Evolutionary conservation across 768 basidiomycete genomes (phyloP).

Genomic region (Psilocybe sp.): DNA sequence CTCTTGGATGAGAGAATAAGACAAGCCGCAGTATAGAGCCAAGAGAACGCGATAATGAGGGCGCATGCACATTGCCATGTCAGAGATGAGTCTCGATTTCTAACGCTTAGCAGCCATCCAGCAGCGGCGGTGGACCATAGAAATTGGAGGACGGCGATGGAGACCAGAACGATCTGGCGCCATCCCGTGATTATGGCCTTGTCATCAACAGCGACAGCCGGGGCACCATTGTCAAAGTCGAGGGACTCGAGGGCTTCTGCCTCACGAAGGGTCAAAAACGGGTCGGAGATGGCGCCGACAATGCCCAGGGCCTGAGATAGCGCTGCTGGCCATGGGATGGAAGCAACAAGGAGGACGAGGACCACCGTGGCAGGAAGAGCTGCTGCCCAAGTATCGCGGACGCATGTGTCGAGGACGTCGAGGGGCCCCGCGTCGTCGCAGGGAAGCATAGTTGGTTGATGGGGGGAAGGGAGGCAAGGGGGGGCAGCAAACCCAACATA

Average conservation of each 20-base stretch:
- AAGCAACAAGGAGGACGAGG: conserved; percentile 35
- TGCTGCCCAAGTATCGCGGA: conserved; percentile 49
- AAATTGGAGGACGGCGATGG: conserved; percentile 52
- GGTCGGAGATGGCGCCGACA: conserved; percentile 30
- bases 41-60: conserved; percentile 50
- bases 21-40: conserved; percentile 54
- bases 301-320: conserved; percentile 19
- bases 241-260: conserved; percentile 46
- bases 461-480: background rate
- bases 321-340: conserved; percentile 27
- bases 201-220: conserved; percentile 15
- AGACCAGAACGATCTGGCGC: conserved; percentile 54
- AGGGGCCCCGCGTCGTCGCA: conserved; percentile 30
- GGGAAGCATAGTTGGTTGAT: conserved; percentile 26
- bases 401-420: conserved; percentile 45
- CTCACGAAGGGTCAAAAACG: conserved; percentile 50
- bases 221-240: conserved; percentile 16
- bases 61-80: conserved; percentile 36
- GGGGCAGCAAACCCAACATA: too few species aligned
- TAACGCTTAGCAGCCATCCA: conserved; percentile 41
- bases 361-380: conserved; percentile 47
- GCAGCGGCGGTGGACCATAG: conserved; percentile 59
- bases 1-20: conserved; percentile 47
- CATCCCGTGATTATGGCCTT: conserved; percentile 44
- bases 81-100: conserved; percentile 24